Conservation (phyloP, 352 stramenopile species). For the Globisporangium takayamanum region DNA sequence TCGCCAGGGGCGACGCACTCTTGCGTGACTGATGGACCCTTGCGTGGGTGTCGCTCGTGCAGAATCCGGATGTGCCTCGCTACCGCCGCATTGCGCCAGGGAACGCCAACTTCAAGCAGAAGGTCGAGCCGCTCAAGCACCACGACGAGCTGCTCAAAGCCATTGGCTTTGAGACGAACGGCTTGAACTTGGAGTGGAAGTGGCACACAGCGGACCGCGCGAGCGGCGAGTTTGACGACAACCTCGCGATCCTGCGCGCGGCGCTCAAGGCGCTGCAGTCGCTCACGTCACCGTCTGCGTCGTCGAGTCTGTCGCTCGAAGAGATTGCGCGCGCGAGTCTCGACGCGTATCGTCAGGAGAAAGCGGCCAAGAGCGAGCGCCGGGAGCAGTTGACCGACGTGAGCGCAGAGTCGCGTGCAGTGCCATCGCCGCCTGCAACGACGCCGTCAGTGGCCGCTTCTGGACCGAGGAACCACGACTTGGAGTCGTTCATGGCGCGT, state of each 20-base stretch:
- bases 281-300: conserved; percentile 26
- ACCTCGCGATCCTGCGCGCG: conserved; percentile 55
- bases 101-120: conserved; percentile 83
- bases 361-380: conserved; percentile 4
- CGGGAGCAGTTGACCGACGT: too few species aligned
- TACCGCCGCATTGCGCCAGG: conserved; percentile 72
- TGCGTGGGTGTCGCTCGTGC: conserved; percentile 3
- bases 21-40: neutral
- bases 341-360: conserved; percentile 24
- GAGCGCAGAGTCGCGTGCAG: neutral
- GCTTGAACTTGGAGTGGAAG: conserved; percentile 81
- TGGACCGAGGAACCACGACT: conserved; percentile 13
- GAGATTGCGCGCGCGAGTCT: conserved; percentile 41
- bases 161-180: conserved; percentile 68
- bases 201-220: conserved; percentile 59
- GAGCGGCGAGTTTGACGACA: conserved; percentile 61
- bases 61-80: conserved; percentile 77
- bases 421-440: neutral
- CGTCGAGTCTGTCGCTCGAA: conserved; percentile 43
- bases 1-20: neutral
- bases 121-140: conserved; percentile 76
- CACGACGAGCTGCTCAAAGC: conserved; percentile 69
- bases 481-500: conserved; percentile 50
- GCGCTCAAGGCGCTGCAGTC: conserved; percentile 57
- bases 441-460: neutral